Evolutionary conservation across 176 grass and related monocot species (phyloP).

Genomic region (Hsuehochloa calcarea): DNA sequence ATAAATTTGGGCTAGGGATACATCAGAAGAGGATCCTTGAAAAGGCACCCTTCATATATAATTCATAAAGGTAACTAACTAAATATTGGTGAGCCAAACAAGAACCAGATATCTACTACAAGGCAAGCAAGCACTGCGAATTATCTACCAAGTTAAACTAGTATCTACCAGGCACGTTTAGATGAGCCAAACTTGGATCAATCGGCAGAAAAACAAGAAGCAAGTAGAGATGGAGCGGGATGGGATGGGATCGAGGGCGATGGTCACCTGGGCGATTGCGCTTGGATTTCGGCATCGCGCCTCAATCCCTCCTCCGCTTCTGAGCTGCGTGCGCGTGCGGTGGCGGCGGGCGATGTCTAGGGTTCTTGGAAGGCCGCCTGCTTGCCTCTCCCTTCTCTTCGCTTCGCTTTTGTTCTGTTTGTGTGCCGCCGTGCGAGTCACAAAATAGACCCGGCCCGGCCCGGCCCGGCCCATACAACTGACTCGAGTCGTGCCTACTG

Average conservation of each 20-base stretch:
- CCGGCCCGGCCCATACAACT: too few species aligned
- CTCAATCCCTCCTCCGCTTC: neutral
- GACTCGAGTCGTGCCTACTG: too few species aligned
- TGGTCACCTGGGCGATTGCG: constrained; percentile 43
- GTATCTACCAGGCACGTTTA: neutral
- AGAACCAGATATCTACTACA: neutral
- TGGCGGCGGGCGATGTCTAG: neutral
- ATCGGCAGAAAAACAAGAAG: neutral
- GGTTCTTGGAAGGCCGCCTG: neutral
- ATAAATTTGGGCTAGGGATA: neutral
- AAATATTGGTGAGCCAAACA: neutral
- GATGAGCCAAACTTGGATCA: neutral
- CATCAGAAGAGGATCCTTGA: neutral
- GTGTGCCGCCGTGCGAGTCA: too few species aligned
- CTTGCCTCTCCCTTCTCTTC: neutral
- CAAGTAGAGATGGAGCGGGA: neutral
- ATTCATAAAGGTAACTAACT: neutral
- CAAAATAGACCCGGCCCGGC: too few species aligned
- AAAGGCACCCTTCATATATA: too few species aligned
- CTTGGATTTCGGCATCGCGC: constrained; percentile 65
- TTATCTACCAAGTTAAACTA: neutral
- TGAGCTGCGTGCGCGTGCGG: neutral
- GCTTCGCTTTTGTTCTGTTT: too few species aligned
- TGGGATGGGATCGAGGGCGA: neutral
- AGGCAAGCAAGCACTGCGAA: neutral